Evolutionary conservation across 805 yeast species (phyloP).

Genomic region (Zygotorulaspora danielsina): DNA sequence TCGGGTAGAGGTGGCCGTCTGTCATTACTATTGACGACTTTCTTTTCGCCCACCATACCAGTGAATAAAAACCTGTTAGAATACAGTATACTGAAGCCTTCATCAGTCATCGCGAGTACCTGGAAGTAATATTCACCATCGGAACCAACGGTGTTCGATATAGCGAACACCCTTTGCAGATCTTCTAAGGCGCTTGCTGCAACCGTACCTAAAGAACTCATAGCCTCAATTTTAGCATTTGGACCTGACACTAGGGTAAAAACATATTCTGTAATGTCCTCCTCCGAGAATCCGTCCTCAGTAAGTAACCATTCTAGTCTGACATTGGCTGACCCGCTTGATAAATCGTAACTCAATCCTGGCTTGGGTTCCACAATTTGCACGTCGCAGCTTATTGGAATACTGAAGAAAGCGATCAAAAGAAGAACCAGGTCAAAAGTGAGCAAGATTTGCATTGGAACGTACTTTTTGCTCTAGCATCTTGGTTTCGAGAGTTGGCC

Average conservation of each 20-base stretch:
- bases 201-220: conserved; percentile 34
- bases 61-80: conserved; percentile 56
- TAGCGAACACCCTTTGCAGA: conserved; percentile 37
- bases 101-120: conserved; percentile 44
- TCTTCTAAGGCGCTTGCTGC: conserved; percentile 34
- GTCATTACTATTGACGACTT: conserved; percentile 32
- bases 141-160: conserved; percentile 46
- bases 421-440: background rate
- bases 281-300: conserved; percentile 44
- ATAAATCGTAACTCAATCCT: conserved; percentile 6
- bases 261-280: conserved; percentile 43
- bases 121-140: conserved; percentile 72
- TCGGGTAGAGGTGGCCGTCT: conserved; percentile 42
- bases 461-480: too few species aligned
- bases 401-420: background rate
- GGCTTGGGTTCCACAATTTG: conserved; percentile 5
- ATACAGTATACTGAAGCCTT: conserved; percentile 60
- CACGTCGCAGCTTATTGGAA: conserved; percentile 4
- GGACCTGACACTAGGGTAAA: conserved; percentile 69
- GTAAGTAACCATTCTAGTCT: conserved; percentile 51
- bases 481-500: too few species aligned
- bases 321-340: conserved; percentile 19
- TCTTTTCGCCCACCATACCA: conserved; percentile 71
- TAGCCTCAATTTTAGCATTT: conserved; percentile 43
- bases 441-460: too few species aligned